These are phyloP conservation scores for Xylariales sp. DNA, from an alignment of 2,329 filamentous ascomycete species.

Conservation along the genomic window DNA sequence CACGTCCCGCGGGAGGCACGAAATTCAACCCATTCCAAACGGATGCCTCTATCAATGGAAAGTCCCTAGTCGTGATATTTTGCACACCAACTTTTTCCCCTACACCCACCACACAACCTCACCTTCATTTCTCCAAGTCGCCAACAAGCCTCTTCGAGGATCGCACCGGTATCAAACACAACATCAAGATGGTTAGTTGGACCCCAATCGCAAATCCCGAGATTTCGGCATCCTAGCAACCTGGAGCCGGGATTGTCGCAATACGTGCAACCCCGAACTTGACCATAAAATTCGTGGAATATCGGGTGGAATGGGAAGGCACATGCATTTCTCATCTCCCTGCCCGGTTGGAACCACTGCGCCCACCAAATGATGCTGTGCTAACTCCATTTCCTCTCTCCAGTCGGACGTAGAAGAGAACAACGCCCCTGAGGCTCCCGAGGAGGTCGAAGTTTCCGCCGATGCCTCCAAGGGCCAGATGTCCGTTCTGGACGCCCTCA, in stretches of 20 bases:
- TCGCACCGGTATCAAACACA: constrained; percentile 55
- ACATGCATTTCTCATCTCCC: too few relatives aligned
- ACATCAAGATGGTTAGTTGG: constrained; percentile 55
- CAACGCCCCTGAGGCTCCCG: constrained; percentile 73
- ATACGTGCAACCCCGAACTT: not conserved
- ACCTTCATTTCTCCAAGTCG: constrained; percentile 12
- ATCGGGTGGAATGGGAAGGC: too few relatives aligned
- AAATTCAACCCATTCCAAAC: constrained; percentile 2
- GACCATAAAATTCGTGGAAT: not conserved
- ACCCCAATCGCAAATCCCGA: too few relatives aligned
- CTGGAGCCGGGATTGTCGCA: too few relatives aligned
- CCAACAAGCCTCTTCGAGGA: constrained; percentile 58
- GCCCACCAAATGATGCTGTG: too few relatives aligned
- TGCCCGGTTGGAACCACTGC: too few relatives aligned
- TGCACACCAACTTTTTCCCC: constrained; percentile 14
- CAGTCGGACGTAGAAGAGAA: constrained; percentile 99
- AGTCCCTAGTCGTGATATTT: constrained; percentile 11
- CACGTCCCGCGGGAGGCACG: constrained; percentile 5
- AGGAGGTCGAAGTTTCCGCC: constrained; percentile 94
- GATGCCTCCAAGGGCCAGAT: constrained; percentile 90
- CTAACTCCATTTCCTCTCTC: constrained; percentile 10
- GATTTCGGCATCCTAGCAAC: too few relatives aligned
- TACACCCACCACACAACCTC: constrained; percentile 16
- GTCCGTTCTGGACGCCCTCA: constrained; percentile 96
- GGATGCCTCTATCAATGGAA: constrained; percentile 2